A percentile compares a stretch with the other conserved stretches of the same genome.
phyloP scores from a whole-genome alignment of 805 yeast genomes.

The Isabelozyma heimii region DNA sequence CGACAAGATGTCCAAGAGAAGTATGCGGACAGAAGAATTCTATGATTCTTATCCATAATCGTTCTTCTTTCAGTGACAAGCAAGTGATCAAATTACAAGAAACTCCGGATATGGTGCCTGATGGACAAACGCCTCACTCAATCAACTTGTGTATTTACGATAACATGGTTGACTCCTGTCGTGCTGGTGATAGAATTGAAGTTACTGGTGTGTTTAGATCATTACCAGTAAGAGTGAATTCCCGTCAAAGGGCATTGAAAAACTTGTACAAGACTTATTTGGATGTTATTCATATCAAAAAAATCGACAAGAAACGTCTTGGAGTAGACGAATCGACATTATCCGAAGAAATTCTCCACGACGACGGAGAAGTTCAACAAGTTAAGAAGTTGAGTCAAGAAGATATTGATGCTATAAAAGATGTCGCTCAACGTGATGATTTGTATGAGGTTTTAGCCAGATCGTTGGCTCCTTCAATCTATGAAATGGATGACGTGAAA shows the following conservation, averaged over 20 bases:
- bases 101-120: constrained; percentile 94
- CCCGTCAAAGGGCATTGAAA: constrained; percentile 80
- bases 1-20: constrained; percentile 86
- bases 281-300: constrained; percentile 91
- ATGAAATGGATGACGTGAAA: constrained; percentile 94
- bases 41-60: constrained; percentile 87
- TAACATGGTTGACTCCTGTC: constrained; percentile 88
- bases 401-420: constrained; percentile 64
- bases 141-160: constrained; percentile 92
- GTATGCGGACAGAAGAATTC: constrained; percentile 81
- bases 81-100: constrained; percentile 94
- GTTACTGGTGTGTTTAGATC: constrained; percentile 95
- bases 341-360: constrained; percentile 48
- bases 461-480: constrained; percentile 95
- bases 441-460: constrained; percentile 82
- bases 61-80: constrained; percentile 91
- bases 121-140: constrained; percentile 98
- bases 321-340: constrained; percentile 76
- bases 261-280: constrained; percentile 86
- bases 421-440: constrained; percentile 66
- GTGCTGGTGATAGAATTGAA: constrained; percentile 96
- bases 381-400: constrained; percentile 63
- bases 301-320: constrained; percentile 76
- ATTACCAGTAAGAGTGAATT: constrained; percentile 83
- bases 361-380: constrained; percentile 76